Evolutionary conservation across 106 monocot species (phyloP).

Genomic region (Acanthochlamys bracteata): DNA sequence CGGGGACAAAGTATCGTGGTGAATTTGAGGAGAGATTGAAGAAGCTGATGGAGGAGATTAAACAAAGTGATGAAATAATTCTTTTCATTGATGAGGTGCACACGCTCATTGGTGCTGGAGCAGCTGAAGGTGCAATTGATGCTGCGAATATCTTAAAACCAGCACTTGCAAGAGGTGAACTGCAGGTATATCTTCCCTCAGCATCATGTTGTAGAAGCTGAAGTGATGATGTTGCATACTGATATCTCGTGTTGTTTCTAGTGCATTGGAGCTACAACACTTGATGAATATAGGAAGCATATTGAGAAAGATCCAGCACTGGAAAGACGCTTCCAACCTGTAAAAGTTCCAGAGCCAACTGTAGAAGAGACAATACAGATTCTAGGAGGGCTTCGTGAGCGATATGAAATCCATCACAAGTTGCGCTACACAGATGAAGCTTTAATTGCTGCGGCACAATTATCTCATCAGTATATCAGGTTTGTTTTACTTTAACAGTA

Average conservation of each 20-base stretch:
- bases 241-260: background rate
- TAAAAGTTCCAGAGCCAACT: slow-evolving; percentile 3
- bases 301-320: slow-evolving; percentile 15
- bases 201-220: background rate
- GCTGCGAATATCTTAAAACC: slow-evolving; percentile 36
- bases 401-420: slow-evolving; percentile 18
- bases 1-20: slow-evolving; percentile 33
- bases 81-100: slow-evolving; percentile 41
- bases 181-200: slow-evolving; percentile 19
- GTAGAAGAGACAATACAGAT: slow-evolving; percentile 13
- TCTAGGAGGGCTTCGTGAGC: slow-evolving; percentile 6
- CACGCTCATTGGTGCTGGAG: slow-evolving; percentile 31
- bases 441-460: slow-evolving; percentile 29
- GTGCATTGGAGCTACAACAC: slow-evolving; percentile 15
- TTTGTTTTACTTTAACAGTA: slow-evolving; percentile 12
- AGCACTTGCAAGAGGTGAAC: slow-evolving; percentile 42
- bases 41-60: slow-evolving; percentile 28
- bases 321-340: slow-evolving; percentile 10
- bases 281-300: slow-evolving; percentile 9
- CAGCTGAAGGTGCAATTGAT: slow-evolving; percentile 31
- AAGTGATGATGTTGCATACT: background rate
- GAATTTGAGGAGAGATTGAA: slow-evolving; percentile 44
- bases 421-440: slow-evolving; percentile 45
- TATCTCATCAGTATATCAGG: slow-evolving; percentile 45
- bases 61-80: slow-evolving; percentile 28